phyloP scores from a whole-genome alignment of 1,139 yeast genomes.

The Kodamaea anthophila region DNA sequence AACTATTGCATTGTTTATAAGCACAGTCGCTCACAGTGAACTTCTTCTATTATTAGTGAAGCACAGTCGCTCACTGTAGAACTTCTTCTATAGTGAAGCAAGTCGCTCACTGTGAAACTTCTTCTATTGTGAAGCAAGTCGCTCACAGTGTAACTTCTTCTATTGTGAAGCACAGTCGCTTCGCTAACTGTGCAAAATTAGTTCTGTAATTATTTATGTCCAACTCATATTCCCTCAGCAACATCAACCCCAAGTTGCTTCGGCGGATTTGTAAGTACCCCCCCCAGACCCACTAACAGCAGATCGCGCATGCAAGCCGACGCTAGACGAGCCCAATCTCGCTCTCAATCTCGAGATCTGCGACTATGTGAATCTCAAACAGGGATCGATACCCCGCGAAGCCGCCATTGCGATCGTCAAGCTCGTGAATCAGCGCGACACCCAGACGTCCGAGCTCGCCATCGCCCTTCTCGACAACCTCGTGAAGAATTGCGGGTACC shows the following conservation, averaged over 20 bases:
- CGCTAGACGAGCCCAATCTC: constrained; percentile 81
- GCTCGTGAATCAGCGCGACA: constrained; percentile 74
- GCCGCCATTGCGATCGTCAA: constrained; percentile 90
- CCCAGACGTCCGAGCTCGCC: constrained; percentile 66
- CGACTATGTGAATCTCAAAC: constrained; percentile 87
- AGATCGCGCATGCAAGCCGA: constrained; percentile 86
- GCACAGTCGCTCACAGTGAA: too few species aligned
- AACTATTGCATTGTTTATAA: too few species aligned
- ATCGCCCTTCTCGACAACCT: constrained; percentile 68
- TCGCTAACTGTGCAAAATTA: too few species aligned
- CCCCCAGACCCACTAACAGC: constrained; percentile 4
- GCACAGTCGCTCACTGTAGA: too few species aligned
- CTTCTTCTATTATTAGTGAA: too few species aligned
- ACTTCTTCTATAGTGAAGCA: too few species aligned
- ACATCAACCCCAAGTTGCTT: constrained; percentile 52
- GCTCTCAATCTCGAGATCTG: constrained; percentile 88
- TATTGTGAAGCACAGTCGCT: too few species aligned
- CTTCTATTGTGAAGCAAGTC: too few species aligned
- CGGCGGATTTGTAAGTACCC: constrained; percentile 54
- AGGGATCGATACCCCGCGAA: constrained; percentile 86
- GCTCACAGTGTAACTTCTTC: too few species aligned
- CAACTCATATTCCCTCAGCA: constrained; percentile 38
- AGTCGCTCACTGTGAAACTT: too few species aligned
- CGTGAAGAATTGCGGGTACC: constrained; percentile 97
- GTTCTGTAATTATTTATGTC: too few species aligned